Conservation (phyloP, 345 rosid species). For the Combretum micranthum region DNA sequence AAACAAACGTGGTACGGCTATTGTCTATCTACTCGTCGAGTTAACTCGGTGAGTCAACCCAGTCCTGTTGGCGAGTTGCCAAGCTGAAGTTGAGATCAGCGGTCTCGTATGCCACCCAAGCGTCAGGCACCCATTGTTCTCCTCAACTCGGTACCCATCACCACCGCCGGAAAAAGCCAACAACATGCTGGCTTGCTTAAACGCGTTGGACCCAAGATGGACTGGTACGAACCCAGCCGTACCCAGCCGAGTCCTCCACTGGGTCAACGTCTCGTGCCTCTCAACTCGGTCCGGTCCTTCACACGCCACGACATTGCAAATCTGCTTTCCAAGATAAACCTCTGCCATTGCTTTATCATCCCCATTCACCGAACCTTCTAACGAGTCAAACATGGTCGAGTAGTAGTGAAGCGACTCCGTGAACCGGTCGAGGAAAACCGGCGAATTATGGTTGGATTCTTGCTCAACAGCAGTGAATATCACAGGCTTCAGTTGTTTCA, state of each 20-base stretch:
- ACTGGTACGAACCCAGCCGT: constrained; percentile 65
- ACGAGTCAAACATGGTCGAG: constrained; percentile 74
- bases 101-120: constrained; percentile 90
- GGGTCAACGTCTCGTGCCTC: constrained; percentile 60
- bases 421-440: constrained; percentile 75
- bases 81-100: constrained; percentile 79
- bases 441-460: constrained; percentile 72
- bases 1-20: too few relatives aligned
- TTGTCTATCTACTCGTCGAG: too few relatives aligned
- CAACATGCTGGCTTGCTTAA: constrained; percentile 76
- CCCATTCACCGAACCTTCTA: constrained; percentile 46
- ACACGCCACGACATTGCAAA: constrained; percentile 73
- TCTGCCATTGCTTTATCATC: constrained; percentile 71
- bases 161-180: constrained; percentile 65
- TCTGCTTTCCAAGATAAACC: constrained; percentile 77
- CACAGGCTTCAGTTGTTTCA: constrained; percentile 56
- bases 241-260: constrained; percentile 56
- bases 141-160: constrained; percentile 85
- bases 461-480: constrained; percentile 80
- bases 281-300: constrained; percentile 77
- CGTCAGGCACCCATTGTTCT: constrained; percentile 66
- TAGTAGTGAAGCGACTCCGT: constrained; percentile 77
- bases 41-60: background rate
- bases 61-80: constrained; percentile 35
- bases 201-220: constrained; percentile 80